phyloP scores from a whole-genome alignment of 2,329 filamentous ascomycete genomes.

The Fusarium phyllophilum region DNA sequence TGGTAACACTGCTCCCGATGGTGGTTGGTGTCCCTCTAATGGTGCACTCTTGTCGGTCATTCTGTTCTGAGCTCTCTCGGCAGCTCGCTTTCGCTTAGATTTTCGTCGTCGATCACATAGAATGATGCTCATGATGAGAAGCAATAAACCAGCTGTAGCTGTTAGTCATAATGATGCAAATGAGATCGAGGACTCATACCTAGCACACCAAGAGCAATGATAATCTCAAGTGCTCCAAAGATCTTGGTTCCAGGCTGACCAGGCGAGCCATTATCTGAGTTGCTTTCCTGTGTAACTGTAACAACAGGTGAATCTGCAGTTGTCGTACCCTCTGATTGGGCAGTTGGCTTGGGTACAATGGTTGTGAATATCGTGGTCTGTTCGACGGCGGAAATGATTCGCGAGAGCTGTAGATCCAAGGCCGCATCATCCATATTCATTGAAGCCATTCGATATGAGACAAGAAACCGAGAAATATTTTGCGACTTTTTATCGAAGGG shows the following conservation, averaged over 20 bases:
- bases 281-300: slow-evolving; percentile 21
- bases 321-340: slow-evolving; percentile 4
- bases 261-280: neutral
- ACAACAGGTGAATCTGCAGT: neutral
- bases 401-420: slow-evolving; percentile 35
- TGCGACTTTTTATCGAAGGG: neutral
- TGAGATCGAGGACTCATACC: slow-evolving; percentile 19
- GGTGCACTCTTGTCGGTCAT: slow-evolving; percentile 8
- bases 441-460: neutral
- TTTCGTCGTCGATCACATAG: slow-evolving; percentile 31
- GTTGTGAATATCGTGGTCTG: slow-evolving; percentile 39
- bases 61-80: neutral
- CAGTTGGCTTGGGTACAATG: slow-evolving; percentile 28
- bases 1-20: neutral
- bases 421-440: slow-evolving; percentile 20
- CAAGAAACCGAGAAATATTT: neutral
- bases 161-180: too few species aligned
- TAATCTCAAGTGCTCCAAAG: slow-evolving; percentile 29
- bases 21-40: neutral
- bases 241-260: slow-evolving; percentile 5
- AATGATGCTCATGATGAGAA: slow-evolving; percentile 28
- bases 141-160: neutral
- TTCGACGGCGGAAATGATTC: slow-evolving; percentile 36
- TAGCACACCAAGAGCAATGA: slow-evolving; percentile 35
- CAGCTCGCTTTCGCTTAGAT: slow-evolving; percentile 17